phyloP scores from a whole-genome alignment of 441 rosid species.

The Pelargonium cotyledonis region DNA sequence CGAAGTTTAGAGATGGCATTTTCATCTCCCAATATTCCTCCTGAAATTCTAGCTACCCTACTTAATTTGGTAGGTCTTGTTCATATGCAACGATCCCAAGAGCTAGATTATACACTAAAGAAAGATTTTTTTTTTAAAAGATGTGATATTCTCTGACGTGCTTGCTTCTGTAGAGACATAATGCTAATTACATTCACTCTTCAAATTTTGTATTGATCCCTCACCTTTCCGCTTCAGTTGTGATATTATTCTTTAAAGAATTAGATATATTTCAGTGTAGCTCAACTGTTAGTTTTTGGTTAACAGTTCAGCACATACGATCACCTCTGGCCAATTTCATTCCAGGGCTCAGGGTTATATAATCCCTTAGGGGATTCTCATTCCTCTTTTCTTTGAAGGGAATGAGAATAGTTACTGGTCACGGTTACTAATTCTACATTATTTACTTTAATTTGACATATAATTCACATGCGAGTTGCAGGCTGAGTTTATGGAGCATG shows the following conservation, averaged over 20 bases:
- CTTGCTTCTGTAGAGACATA: too few relatives aligned
- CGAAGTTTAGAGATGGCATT: slow-evolving; percentile 98
- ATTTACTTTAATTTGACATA: slow-evolving; percentile 10
- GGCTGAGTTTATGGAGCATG: slow-evolving; percentile 99
- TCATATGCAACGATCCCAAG: background rate
- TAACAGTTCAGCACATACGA: too few relatives aligned
- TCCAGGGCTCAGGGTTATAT: too few relatives aligned
- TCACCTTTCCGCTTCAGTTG: background rate
- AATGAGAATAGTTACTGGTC: too few relatives aligned
- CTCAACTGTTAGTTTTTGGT: too few relatives aligned
- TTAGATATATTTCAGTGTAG: too few relatives aligned
- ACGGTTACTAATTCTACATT: slow-evolving; percentile 2
- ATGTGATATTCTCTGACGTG: background rate
- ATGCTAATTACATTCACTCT: background rate
- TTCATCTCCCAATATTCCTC: slow-evolving; percentile 97
- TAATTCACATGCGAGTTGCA: slow-evolving; percentile 24
- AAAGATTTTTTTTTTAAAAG: too few relatives aligned
- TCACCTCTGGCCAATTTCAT: too few relatives aligned
- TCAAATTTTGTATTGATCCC: background rate
- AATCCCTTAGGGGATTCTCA: too few relatives aligned
- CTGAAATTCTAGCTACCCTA: slow-evolving; percentile 97
- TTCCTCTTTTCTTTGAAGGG: too few relatives aligned
- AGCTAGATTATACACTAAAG: background rate
- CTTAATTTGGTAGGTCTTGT: slow-evolving; percentile 67
- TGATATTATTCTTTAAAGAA: too few relatives aligned